Evolutionary conservation across 768 basidiomycete genomes (phyloP).

Genomic region (Paxillus ammoniavirescens): DNA sequence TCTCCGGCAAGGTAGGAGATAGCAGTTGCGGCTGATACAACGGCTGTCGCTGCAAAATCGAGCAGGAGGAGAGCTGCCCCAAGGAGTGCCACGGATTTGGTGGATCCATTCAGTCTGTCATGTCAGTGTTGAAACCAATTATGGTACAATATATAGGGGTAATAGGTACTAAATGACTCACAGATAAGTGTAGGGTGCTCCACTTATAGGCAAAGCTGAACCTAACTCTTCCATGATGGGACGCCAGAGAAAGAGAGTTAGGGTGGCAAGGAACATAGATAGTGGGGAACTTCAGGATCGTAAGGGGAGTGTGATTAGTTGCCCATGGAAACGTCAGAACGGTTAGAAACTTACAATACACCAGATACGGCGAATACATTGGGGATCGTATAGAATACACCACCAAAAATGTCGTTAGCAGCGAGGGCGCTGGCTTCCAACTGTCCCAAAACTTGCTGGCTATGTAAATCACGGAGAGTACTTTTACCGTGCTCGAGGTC

Average conservation of each 20-base stretch:
- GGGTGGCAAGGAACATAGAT: constrained; percentile 59
- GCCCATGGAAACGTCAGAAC: neutral
- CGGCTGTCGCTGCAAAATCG: constrained; percentile 66
- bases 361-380: constrained; percentile 58
- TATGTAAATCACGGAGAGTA: constrained; percentile 28
- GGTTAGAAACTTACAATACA: constrained; percentile 51
- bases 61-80: constrained; percentile 67
- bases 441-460: constrained; percentile 52
- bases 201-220: constrained; percentile 64
- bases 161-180: constrained; percentile 26
- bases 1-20: constrained; percentile 66
- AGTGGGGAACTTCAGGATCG: constrained; percentile 57
- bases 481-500: constrained; percentile 38
- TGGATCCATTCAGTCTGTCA: constrained; percentile 59
- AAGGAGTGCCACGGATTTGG: constrained; percentile 60
- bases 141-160: neutral
- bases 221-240: constrained; percentile 75
- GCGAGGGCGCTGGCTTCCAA: constrained; percentile 65
- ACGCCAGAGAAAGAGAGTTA: constrained; percentile 67
- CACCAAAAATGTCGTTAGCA: constrained; percentile 65
- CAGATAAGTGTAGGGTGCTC: constrained; percentile 73
- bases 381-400: constrained; percentile 69
- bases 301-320: neutral
- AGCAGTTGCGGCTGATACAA: constrained; percentile 74
- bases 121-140: constrained; percentile 1